These are phyloP conservation scores for Danielia reshetovae DNA, from an alignment of 805 yeast species.

Conservation along the genomic window DNA sequence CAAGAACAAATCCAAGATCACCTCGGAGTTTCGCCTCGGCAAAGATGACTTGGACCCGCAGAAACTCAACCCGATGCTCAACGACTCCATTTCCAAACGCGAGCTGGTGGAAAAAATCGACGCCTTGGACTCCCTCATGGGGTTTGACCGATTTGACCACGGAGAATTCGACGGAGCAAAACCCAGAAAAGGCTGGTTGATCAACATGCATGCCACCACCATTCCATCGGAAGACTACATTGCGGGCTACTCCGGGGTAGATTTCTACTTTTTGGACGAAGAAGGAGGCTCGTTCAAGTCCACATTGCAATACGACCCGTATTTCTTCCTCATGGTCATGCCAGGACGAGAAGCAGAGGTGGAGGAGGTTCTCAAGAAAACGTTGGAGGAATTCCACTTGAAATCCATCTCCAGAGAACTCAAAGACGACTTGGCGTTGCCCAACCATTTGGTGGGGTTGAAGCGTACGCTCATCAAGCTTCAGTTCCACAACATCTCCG, in stretches of 20 bases:
- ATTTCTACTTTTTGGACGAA: slow-evolving; percentile 89
- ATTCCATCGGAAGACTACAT: slow-evolving; percentile 53
- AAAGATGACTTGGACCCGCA: slow-evolving; percentile 16
- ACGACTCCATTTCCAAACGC: slow-evolving; percentile 39
- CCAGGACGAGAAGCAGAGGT: slow-evolving; percentile 66
- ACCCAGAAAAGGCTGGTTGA: slow-evolving; percentile 79
- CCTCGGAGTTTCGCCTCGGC: slow-evolving; percentile 9
- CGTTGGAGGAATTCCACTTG: slow-evolving; percentile 55
- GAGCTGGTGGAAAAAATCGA: slow-evolving; percentile 61
- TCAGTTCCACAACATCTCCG: slow-evolving; percentile 69
- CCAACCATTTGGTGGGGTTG: slow-evolving; percentile 84
- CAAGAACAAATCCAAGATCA: slow-evolving; percentile 29
- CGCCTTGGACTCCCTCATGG: slow-evolving; percentile 76
- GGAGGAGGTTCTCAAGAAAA: slow-evolving; percentile 75
- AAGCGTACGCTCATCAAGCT: slow-evolving; percentile 61
- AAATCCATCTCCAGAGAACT: slow-evolving; percentile 51
- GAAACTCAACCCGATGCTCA: slow-evolving; percentile 32
- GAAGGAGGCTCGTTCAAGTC: slow-evolving; percentile 96
- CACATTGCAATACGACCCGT: slow-evolving; percentile 80
- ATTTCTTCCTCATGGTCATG: slow-evolving; percentile 68
- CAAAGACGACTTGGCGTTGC: slow-evolving; percentile 77
- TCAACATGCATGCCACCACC: slow-evolving; percentile 88
- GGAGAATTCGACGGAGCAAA: slow-evolving; percentile 53
- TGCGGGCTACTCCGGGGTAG: slow-evolving; percentile 85
- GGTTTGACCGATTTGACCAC: slow-evolving; percentile 73